Evolutionary conservation across 1,284 basidiomycete species (phyloP).

Genomic region (Rhizoctonia solani): DNA sequence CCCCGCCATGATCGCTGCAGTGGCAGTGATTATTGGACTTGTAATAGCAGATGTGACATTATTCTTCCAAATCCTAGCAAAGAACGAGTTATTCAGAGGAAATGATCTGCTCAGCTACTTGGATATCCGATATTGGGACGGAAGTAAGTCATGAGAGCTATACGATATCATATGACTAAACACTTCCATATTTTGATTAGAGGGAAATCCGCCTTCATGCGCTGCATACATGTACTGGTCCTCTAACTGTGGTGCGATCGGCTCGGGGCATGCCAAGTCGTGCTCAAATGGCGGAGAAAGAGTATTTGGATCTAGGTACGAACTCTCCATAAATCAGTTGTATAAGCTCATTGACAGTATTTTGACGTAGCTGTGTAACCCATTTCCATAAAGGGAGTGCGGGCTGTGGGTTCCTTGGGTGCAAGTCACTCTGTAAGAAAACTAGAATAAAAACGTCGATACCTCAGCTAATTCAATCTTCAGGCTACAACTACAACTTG

Average conservation of each 20-base stretch:
- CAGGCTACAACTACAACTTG: conserved; percentile 9
- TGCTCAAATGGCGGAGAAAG: conserved; percentile 10
- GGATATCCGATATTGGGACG: conserved; percentile 18
- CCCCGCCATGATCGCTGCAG: background rate
- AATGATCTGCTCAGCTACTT: conserved; percentile 11
- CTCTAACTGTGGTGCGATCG: conserved; percentile 13
- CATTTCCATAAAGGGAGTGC: conserved; percentile 14
- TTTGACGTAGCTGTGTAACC: conserved; percentile 2
- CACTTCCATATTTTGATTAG: background rate
- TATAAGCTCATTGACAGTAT: background rate
- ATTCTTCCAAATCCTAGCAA: conserved; percentile 6
- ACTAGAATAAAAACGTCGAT: background rate
- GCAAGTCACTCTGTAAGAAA: conserved; percentile 9
- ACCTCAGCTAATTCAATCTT: background rate
- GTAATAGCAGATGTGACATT: conserved; percentile 12
- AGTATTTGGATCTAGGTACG: conserved; percentile 11
- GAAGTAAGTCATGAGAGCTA: background rate
- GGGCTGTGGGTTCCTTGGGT: conserved; percentile 21
- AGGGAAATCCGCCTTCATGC: background rate
- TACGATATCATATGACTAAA: background rate
- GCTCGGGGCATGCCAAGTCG: conserved; percentile 2
- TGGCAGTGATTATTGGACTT: background rate
- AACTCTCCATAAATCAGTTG: background rate
- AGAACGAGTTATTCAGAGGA: background rate
- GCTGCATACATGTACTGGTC: conserved; percentile 26